phyloP scores from a whole-genome alignment of 352 stramenopile species.

The Pythium sp. region DNA sequence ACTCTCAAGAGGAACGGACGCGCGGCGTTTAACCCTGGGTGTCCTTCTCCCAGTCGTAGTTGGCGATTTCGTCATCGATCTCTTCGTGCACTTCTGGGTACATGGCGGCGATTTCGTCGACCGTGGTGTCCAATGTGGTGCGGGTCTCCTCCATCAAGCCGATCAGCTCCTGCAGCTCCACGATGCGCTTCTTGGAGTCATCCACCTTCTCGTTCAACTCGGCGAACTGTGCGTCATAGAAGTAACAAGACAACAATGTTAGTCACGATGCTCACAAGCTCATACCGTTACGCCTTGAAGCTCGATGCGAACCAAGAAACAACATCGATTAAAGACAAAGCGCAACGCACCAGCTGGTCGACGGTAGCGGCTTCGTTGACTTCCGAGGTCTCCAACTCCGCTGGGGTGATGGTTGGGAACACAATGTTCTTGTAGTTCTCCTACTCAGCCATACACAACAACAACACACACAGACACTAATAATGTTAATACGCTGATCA shows the following conservation, averaged over 20 bases:
- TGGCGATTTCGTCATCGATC: slow-evolving; percentile 88
- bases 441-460: slow-evolving; percentile 10
- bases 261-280: background rate
- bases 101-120: slow-evolving; percentile 84
- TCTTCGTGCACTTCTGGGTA: slow-evolving; percentile 84
- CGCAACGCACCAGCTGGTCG: slow-evolving; percentile 55
- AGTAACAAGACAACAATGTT: background rate
- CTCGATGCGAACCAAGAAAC: background rate
- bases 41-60: slow-evolving; percentile 90
- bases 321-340: background rate
- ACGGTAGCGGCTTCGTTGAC: slow-evolving; percentile 81
- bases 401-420: slow-evolving; percentile 76
- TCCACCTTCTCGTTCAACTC: slow-evolving; percentile 80
- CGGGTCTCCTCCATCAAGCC: slow-evolving; percentile 80
- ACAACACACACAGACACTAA: background rate
- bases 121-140: slow-evolving; percentile 80
- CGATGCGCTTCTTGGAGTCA: slow-evolving; percentile 84
- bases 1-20: background rate
- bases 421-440: slow-evolving; percentile 85
- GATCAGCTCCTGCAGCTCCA: slow-evolving; percentile 84
- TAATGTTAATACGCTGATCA: background rate
- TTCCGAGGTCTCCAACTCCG: slow-evolving; percentile 63
- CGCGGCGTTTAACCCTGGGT: slow-evolving; percentile 52
- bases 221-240: slow-evolving; percentile 35
- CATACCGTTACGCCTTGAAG: background rate